These are phyloP conservation scores for Penicillium waksmanii DNA, from an alignment of 495 filamentous ascomycete genomes.

Conservation along the genomic window DNA sequence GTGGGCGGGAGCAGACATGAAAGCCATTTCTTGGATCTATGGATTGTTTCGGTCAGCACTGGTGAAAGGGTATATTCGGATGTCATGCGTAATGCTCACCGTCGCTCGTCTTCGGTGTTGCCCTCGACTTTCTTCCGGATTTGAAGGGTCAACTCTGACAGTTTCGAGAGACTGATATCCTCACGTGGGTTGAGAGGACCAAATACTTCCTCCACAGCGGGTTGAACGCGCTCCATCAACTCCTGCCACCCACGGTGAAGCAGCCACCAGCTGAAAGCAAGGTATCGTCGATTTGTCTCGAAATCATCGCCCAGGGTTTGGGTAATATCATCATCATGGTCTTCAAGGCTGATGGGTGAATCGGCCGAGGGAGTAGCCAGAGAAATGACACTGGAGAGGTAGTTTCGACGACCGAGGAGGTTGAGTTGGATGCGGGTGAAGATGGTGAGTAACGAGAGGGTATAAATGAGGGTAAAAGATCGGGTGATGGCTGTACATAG, in stretches of 20 bases:
- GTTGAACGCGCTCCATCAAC: slow-evolving; percentile 75
- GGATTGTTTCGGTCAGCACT: slow-evolving; percentile 9
- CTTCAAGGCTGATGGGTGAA: slow-evolving; percentile 81
- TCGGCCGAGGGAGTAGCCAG: slow-evolving; percentile 67
- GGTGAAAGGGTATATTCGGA: neutral
- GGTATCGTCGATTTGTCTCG: slow-evolving; percentile 89
- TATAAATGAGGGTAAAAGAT: slow-evolving; percentile 90
- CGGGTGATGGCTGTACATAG: slow-evolving; percentile 75
- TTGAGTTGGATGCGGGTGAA: slow-evolving; percentile 97
- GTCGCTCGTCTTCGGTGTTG: slow-evolving; percentile 63
- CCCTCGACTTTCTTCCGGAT: slow-evolving; percentile 86
- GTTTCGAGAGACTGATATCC: slow-evolving; percentile 74
- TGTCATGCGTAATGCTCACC: slow-evolving; percentile 44
- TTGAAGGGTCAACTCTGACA: slow-evolving; percentile 76
- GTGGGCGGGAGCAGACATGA: slow-evolving; percentile 78
- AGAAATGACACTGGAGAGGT: slow-evolving; percentile 91
- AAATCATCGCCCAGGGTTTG: slow-evolving; percentile 88
- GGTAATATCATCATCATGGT: slow-evolving; percentile 81
- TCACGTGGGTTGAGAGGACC: slow-evolving; percentile 84
- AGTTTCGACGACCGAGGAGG: slow-evolving; percentile 90
- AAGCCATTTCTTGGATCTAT: slow-evolving; percentile 69
- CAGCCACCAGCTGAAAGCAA: slow-evolving; percentile 98
- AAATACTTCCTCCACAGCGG: slow-evolving; percentile 83
- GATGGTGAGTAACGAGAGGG: slow-evolving; percentile 82
- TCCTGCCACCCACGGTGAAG: slow-evolving; percentile 87